Conservation (phyloP, 176 grass and related monocot genomes). For the Triticum dicoccoides region DNA sequence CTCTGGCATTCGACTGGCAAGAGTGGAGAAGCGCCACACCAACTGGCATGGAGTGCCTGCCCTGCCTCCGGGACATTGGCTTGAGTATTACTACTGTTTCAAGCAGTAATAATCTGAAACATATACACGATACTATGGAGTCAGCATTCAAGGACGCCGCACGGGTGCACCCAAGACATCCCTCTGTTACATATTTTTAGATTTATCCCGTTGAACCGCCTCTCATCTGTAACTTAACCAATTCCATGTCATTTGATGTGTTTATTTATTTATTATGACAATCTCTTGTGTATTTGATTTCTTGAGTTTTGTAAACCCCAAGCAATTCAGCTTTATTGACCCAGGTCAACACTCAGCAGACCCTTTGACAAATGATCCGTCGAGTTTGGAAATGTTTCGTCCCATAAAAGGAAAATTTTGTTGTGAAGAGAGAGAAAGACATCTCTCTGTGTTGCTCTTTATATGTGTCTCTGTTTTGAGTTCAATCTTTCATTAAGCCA, state of each 20-base stretch:
- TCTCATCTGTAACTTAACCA: not conserved
- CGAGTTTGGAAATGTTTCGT: too few relatives aligned
- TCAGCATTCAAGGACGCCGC: not conserved
- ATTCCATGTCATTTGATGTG: not conserved
- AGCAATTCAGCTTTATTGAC: not conserved
- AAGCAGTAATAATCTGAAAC: not conserved
- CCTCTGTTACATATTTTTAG: not conserved
- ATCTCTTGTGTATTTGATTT: not conserved
- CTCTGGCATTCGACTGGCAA: not conserved
- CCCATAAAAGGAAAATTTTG: too few relatives aligned
- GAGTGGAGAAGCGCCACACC: not conserved
- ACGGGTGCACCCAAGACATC: not conserved
- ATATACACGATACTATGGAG: not conserved
- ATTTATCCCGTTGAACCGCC: not conserved
- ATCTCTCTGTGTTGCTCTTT: too few relatives aligned
- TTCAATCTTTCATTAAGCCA: too few relatives aligned
- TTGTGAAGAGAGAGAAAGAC: too few relatives aligned
- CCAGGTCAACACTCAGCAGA: not conserved
- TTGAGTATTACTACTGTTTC: not conserved
- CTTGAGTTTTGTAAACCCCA: not conserved
- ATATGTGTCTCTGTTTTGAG: too few relatives aligned
- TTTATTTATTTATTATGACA: not conserved
- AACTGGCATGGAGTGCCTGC: not conserved
- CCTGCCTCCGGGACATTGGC: not conserved
- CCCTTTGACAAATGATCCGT: not conserved